phyloP scores from a whole-genome alignment of 352 stramenopile species.

The Elongisporangium anandrum region DNA sequence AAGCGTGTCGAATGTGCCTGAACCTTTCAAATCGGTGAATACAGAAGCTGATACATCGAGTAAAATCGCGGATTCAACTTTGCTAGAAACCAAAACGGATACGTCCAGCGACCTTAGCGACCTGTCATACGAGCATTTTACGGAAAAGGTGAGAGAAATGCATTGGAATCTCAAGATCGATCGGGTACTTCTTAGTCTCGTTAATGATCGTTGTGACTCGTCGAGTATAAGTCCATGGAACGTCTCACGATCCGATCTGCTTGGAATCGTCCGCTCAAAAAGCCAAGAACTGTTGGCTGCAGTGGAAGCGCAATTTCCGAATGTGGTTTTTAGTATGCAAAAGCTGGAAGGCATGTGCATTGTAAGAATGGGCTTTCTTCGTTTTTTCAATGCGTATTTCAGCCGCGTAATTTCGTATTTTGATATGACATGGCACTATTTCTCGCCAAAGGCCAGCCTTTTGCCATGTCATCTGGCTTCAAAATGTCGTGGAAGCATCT shows the following conservation, averaged over 20 bases:
- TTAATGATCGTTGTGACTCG: slow-evolving; percentile 56
- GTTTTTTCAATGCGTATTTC: slow-evolving; percentile 74
- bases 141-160: slow-evolving; percentile 20
- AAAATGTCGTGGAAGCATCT: slow-evolving; percentile 62
- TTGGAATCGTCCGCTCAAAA: slow-evolving; percentile 20
- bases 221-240: slow-evolving; percentile 62
- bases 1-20: background rate
- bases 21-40: background rate
- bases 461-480: slow-evolving; percentile 47
- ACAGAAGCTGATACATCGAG: background rate
- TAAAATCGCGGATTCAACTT: background rate
- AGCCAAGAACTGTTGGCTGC: slow-evolving; percentile 5
- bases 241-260: slow-evolving; percentile 28
- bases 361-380: slow-evolving; percentile 34
- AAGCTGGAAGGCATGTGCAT: background rate
- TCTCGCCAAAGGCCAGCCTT: slow-evolving; percentile 20
- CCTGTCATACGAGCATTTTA: slow-evolving; percentile 18
- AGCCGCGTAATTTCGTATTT: slow-evolving; percentile 66
- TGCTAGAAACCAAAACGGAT: background rate
- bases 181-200: slow-evolving; percentile 26
- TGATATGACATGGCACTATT: slow-evolving; percentile 78
- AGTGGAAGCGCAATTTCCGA: background rate
- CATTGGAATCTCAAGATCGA: slow-evolving; percentile 40
- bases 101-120: background rate
- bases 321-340: background rate